These are phyloP conservation scores for Orbilia blumenaviensis DNA, from an alignment of 2,329 filamentous ascomycete species.

Conservation along the genomic window DNA sequence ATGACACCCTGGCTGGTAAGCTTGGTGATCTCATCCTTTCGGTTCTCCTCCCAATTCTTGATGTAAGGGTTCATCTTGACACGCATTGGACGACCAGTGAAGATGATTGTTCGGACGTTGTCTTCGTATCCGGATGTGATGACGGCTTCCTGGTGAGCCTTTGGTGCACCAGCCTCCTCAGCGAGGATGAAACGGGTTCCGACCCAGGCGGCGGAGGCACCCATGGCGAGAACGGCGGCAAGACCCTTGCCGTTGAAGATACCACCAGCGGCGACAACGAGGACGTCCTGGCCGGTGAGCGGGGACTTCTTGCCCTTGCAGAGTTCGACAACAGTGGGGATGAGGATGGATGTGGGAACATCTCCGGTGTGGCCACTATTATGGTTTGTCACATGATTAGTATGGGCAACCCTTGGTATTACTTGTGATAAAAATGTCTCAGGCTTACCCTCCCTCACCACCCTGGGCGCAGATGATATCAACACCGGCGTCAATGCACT, in stretches of 20 bases:
- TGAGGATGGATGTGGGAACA: conserved; percentile 88
- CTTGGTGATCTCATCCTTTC: conserved; percentile 87
- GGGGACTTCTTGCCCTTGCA: conserved; percentile 83
- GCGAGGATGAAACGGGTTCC: conserved; percentile 94
- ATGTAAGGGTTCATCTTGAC: conserved; percentile 96
- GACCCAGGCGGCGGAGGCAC: conserved; percentile 92
- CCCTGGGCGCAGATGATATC: conserved; percentile 99
- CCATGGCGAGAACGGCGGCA: conserved; percentile 90
- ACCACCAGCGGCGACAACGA: conserved; percentile 91
- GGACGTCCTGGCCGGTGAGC: conserved; percentile 84
- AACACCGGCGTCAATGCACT: conserved; percentile 88
- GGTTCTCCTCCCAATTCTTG: conserved; percentile 93
- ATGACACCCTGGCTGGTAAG: conserved; percentile 88
- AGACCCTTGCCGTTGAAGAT: conserved; percentile 91
- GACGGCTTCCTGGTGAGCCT: conserved; percentile 94
- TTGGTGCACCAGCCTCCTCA: conserved; percentile 92
- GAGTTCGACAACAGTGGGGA: conserved; percentile 87
- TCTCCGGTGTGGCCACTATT: conserved; percentile 84
- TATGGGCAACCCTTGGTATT: neutral
- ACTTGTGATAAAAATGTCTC: neutral
- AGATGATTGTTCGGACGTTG: conserved; percentile 96
- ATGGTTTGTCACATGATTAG: neutral
- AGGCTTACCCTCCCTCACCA: conserved; percentile 78
- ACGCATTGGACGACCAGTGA: conserved; percentile 93
- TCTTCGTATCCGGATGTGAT: conserved; percentile 91